Base-by-base conservation (phyloP, 2,329 filamentous ascomycete genomes). In the Tympanopsis confertula region DNA sequence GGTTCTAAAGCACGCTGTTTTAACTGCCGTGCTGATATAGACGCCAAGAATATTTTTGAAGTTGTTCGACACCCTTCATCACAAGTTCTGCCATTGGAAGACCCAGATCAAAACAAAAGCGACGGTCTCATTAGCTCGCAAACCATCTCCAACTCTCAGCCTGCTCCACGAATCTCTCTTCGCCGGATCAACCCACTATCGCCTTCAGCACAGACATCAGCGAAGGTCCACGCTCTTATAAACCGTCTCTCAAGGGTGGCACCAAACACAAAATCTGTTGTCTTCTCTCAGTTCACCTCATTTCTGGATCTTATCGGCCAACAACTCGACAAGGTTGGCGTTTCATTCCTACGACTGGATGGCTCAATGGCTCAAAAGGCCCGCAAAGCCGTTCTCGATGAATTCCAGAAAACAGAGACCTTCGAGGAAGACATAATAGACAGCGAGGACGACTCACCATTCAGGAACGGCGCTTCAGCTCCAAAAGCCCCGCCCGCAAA, bases 271-370 rank as follows among this genome's bases (percentile, higher is more conserved):
- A 96, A 95, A 59, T 86, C 84, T 1, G 88, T 96, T 17, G 80
- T 98, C 20, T 98, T 98, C 61, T 91, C 84, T 40, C 91, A 98
- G 58, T 98, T 98, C 57, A 98, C 91, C 0, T 93, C 88, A 0
- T 98, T 96, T 57, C 74, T 98, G 47, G 80, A 87, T 45, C 75
- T 98, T 12, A 93, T 98, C 44, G 82, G 87, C 45, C 84, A 86
- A 0, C 85, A 86, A 0, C 71, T 98, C 3, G 55, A 64, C 1
- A 72, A 76, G 30, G 76, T 78, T 13, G 79, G 82, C 28, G 84
- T 98, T 50, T 68, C 71, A 0, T 85, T 81, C 52, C 67, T 96
- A n/a, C 84, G 91, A 4, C 80, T 98, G 29, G 91, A 98, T 54
- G 91, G 91, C 3, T 78, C 81, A 14, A 89, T 96, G 78, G 66